Conservation (phyloP, 352 stramenopile species). For the Pythium inflatum region DNA sequence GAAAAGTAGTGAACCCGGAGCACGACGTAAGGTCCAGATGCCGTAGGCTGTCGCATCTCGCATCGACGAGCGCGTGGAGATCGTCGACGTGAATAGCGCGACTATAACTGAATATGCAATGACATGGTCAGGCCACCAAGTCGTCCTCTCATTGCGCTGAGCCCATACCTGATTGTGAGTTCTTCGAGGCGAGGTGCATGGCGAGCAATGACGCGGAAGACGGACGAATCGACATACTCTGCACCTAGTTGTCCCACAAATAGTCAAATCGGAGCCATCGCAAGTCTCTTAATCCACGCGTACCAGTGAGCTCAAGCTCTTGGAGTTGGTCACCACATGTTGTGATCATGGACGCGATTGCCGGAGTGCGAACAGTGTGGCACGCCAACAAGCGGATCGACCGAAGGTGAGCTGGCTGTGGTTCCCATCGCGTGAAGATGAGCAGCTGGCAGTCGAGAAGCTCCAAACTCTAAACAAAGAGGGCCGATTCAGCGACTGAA, state of each 20-base stretch:
- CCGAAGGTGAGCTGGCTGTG: conserved; percentile 32
- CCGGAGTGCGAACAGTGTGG: conserved; percentile 52
- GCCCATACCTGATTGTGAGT: conserved; percentile 54
- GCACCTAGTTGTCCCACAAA: too few species aligned
- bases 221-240: conserved; percentile 45
- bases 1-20: conserved; percentile 35
- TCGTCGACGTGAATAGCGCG: conserved; percentile 36
- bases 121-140: conserved; percentile 1
- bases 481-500: neutral
- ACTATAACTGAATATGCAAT: conserved; percentile 35
- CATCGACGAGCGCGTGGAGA: conserved; percentile 40
- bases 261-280: too few species aligned
- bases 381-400: conserved; percentile 58
- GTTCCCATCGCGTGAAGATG: conserved; percentile 47
- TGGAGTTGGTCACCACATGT: conserved; percentile 42
- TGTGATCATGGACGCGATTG: conserved; percentile 41
- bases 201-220: conserved; percentile 44
- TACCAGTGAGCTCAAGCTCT: conserved; percentile 56
- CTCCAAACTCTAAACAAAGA: conserved; percentile 49
- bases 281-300: too few species aligned
- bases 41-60: conserved; percentile 37
- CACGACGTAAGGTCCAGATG: conserved; percentile 67
- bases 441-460: conserved; percentile 61
- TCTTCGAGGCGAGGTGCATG: conserved; percentile 43
- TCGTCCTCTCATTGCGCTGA: neutral